A percentile compares a stretch with the other conserved stretches of the same genome.
Conservation (phyloP, 129 eudicot genomes). For the Cynara cardunculus region DNA sequence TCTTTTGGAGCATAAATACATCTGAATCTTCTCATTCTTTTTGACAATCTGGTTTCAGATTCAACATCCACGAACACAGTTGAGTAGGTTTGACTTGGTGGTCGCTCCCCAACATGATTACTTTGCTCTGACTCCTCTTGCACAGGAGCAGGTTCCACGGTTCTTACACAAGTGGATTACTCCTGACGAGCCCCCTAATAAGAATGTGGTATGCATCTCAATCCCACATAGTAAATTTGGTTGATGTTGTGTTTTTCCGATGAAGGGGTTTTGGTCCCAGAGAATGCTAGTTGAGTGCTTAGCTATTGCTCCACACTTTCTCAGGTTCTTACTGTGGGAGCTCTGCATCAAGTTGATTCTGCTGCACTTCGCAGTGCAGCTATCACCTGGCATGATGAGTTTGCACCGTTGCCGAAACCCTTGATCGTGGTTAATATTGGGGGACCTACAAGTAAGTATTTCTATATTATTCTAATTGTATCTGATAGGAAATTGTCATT, state of each 20-base stretch:
- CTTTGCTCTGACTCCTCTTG: slow-evolving; percentile 78
- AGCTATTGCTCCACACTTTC: background rate
- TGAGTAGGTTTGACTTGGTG: slow-evolving; percentile 90
- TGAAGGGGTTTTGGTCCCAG: background rate
- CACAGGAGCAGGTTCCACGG: slow-evolving; percentile 83
- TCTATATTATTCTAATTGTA: background rate
- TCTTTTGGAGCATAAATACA: background rate
- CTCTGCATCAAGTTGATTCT: slow-evolving; percentile 89
- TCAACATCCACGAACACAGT: slow-evolving; percentile 87
- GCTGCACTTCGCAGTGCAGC: slow-evolving; percentile 88
- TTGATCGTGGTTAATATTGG: slow-evolving; percentile 89
- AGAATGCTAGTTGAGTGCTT: background rate
- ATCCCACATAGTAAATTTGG: background rate
- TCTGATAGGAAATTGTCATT: background rate
- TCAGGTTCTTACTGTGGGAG: slow-evolving; percentile 93
- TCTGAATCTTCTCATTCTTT: background rate
- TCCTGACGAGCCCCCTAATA: slow-evolving; percentile 80
- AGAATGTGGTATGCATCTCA: slow-evolving; percentile 62
- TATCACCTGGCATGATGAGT: slow-evolving; percentile 85
- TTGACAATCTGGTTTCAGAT: slow-evolving; percentile 49
- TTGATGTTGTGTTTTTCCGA: background rate
- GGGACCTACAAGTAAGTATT: slow-evolving; percentile 81
- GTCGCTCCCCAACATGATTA: slow-evolving; percentile 88
- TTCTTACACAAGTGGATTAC: slow-evolving; percentile 77
- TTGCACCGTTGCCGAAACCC: slow-evolving; percentile 90